Base-by-base conservation (phyloP, 2,329 filamentous ascomycete species). In the Tolypocladium ophioglossoides region DNA sequence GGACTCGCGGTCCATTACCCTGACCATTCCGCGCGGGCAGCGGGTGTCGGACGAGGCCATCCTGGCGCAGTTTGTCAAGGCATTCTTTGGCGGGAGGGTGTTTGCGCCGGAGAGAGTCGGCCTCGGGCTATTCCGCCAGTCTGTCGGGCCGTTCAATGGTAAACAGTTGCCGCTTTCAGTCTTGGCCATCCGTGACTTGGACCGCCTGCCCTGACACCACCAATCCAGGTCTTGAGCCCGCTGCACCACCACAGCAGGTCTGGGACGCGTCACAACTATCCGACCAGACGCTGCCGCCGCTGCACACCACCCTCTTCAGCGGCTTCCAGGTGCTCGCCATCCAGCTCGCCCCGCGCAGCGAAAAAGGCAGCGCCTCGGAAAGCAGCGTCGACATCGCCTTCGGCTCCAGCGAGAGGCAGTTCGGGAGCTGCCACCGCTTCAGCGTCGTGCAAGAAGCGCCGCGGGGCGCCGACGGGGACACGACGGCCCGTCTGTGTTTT, bases 381-480 rank as follows among this genome's bases (percentile, higher is more conserved):
- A 68, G 66, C 35, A 60, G 60, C 34, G 47, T 68, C 10, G 67
- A 69, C 55, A 61, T 68, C 47, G 58, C 59, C 0, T 69, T 65
- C 20, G 66, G 67, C 1, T 63, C 58, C 16, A 61, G 66, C 22
- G 40, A 57, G 49, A 49, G 51, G 0, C 24, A 16, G 0, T 69
- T 69, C n/a, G 58, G 61, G 0, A 67, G 67, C 0, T 62, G 62
- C 2, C 67, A 69, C 50, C 59, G 65, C 2, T 65, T 69, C 27
- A 61, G 59, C 9, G 53, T 69, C 5, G 53, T 62, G 2, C 57
- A 65, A 7, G 44, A 54, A 3, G 41, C 52, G 44, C 16, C 44
- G 3, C 16, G 14, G 2, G 12, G 32, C 6, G 24, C 32, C 0
- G 46, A 3, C 0, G 30, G 32, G 4, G 24, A 35, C 16, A 46